These are phyloP conservation scores for Verticillium longisporum DNA, from an alignment of 2,329 filamentous ascomycete species.

Conservation along the genomic window DNA sequence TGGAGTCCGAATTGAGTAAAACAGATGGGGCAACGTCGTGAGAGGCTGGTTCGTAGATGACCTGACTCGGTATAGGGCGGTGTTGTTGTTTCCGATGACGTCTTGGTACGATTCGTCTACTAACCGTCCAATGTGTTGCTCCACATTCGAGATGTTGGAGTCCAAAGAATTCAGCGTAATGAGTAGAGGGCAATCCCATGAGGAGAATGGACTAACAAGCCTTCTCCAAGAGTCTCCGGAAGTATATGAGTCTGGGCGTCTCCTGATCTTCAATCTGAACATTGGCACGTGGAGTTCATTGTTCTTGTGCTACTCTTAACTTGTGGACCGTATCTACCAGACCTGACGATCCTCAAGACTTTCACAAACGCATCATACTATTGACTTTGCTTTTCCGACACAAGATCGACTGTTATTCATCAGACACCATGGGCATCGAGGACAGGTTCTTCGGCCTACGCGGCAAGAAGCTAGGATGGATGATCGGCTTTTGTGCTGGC, in stretches of 20 bases:
- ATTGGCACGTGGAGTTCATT: not conserved
- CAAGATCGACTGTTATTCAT: not conserved
- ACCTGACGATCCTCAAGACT: not conserved
- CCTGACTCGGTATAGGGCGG: not conserved
- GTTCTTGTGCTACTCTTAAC: not conserved
- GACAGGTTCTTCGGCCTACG: constrained; percentile 55
- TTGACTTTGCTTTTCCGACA: not conserved
- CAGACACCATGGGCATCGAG: not conserved
- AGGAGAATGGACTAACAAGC: not conserved
- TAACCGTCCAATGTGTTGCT: not conserved
- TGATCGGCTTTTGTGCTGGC: constrained; percentile 64
- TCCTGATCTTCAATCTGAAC: not conserved
- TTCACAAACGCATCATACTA: not conserved
- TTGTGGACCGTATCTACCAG: not conserved
- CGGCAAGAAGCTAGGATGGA: constrained; percentile 59
- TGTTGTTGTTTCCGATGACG: not conserved
- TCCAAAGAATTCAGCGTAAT: not conserved
- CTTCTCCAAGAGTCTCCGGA: not conserved
- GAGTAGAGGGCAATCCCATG: not conserved
- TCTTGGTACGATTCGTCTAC: not conserved
- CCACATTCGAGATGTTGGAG: not conserved
- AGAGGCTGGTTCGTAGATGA: not conserved
- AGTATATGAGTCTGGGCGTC: not conserved
- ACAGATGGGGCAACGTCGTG: not conserved
- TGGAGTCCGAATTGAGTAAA: not conserved